phyloP scores from a whole-genome alignment of 805 yeast species.

The Candida montana region DNA sequence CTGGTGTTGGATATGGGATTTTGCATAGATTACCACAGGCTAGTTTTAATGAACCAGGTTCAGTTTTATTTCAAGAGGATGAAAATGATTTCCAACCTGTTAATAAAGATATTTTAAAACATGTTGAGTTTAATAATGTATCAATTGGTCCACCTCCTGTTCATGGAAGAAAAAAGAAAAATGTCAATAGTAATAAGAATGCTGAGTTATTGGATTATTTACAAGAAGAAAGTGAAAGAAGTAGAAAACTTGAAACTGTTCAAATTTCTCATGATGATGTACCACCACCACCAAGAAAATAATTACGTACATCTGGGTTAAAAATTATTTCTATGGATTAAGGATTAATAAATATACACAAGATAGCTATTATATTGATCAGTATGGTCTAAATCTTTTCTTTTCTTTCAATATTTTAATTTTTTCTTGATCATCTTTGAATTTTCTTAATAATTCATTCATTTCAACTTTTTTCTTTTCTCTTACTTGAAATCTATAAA shows the following conservation, averaged over 20 bases:
- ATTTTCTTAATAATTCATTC: slow-evolving; percentile 77
- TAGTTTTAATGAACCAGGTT: slow-evolving; percentile 35
- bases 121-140: neutral
- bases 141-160: slow-evolving; percentile 19
- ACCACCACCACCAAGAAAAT: slow-evolving; percentile 33
- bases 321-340: slow-evolving; percentile 2
- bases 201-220: slow-evolving; percentile 34
- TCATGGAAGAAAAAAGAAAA: slow-evolving; percentile 24
- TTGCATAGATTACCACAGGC: slow-evolving; percentile 81
- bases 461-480: slow-evolving; percentile 89
- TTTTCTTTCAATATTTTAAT: slow-evolving; percentile 73
- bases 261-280: slow-evolving; percentile 15
- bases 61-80: slow-evolving; percentile 33
- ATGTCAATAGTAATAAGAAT: slow-evolving; percentile 7
- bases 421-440: slow-evolving; percentile 86
- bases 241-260: slow-evolving; percentile 33
- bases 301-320: neutral
- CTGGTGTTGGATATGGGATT: slow-evolving; percentile 92
- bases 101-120: neutral
- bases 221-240: slow-evolving; percentile 36
- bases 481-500: slow-evolving; percentile 93
- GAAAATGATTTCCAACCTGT: slow-evolving; percentile 10
- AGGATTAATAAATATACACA: neutral
- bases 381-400: slow-evolving; percentile 83
- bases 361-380: too few species aligned